Evolutionary conservation across 192 early-diverging fungal species (phyloP).

Genomic region (Podila epigama): DNA sequence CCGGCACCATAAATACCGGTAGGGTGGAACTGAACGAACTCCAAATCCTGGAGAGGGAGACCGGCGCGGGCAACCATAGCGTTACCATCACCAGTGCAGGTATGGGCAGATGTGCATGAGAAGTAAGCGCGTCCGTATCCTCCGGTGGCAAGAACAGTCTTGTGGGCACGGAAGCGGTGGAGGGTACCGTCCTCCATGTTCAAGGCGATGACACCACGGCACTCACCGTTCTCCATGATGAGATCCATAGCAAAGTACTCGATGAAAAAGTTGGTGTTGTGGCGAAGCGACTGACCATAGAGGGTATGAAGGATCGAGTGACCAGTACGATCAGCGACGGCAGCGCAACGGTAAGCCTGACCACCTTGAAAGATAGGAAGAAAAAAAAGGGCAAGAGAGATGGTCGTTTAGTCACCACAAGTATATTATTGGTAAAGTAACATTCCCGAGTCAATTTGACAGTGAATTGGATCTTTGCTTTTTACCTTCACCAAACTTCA

Average conservation of each 20-base stretch:
- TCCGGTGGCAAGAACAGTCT: slow-evolving; percentile 98
- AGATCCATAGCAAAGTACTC: slow-evolving; percentile 99
- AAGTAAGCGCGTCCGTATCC: slow-evolving; percentile 99
- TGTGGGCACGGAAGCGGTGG: slow-evolving; percentile 96
- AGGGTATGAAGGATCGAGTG: slow-evolving; percentile 97
- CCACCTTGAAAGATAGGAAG: slow-evolving; percentile 63
- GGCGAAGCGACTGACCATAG: slow-evolving; percentile 95
- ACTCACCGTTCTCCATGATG: slow-evolving; percentile 98
- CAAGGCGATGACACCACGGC: slow-evolving; percentile 95
- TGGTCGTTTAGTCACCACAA: neutral
- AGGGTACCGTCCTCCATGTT: slow-evolving; percentile 99
- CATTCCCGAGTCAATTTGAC: too few relatives aligned
- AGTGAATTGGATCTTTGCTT: neutral
- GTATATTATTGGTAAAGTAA: neutral
- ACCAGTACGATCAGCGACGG: slow-evolving; percentile 98
- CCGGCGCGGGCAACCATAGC: slow-evolving; percentile 98
- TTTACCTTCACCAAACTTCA: slow-evolving; percentile 92
- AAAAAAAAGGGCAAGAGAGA: neutral
- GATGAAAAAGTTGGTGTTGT: slow-evolving; percentile 97
- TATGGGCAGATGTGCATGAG: slow-evolving; percentile 97
- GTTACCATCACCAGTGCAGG: slow-evolving; percentile 99
- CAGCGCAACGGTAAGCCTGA: slow-evolving; percentile 97
- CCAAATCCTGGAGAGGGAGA: slow-evolving; percentile 96
- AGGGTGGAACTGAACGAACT: slow-evolving; percentile 99
- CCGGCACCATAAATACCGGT: slow-evolving; percentile 99